These are phyloP conservation scores for Lasiosphaeria ovina DNA, from an alignment of 495 filamentous ascomycete genomes.

Conservation along the genomic window DNA sequence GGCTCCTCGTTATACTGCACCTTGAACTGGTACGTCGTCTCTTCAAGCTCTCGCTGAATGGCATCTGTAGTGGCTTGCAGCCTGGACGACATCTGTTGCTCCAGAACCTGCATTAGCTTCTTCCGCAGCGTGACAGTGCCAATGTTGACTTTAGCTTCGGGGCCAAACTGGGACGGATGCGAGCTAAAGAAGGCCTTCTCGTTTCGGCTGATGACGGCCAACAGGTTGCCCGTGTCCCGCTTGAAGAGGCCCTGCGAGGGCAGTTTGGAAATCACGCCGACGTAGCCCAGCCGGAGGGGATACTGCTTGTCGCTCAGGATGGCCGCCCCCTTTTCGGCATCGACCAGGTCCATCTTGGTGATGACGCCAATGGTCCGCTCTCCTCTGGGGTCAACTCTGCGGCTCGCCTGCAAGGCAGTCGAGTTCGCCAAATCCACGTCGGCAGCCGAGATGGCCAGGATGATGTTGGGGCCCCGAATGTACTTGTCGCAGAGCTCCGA, in stretches of 20 bases:
- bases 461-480: slow-evolving; percentile 93
- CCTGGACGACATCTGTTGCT: slow-evolving; percentile 93
- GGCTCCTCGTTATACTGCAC: slow-evolving; percentile 98
- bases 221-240: slow-evolving; percentile 77
- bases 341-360: slow-evolving; percentile 98
- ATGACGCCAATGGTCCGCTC: slow-evolving; percentile 97
- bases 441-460: slow-evolving; percentile 94
- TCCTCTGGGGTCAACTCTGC: slow-evolving; percentile 88
- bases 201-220: slow-evolving; percentile 78
- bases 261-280: slow-evolving; percentile 86
- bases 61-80: slow-evolving; percentile 83
- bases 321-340: slow-evolving; percentile 69
- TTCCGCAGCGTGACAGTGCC: slow-evolving; percentile 85
- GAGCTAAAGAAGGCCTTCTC: slow-evolving; percentile 85
- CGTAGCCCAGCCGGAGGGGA: slow-evolving; percentile 91
- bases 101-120: slow-evolving; percentile 95
- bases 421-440: slow-evolving; percentile 98
- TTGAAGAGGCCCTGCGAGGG: slow-evolving; percentile 77
- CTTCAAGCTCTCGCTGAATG: slow-evolving; percentile 92
- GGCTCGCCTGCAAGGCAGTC: slow-evolving; percentile 83
- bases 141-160: slow-evolving; percentile 65
- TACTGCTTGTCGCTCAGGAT: slow-evolving; percentile 90
- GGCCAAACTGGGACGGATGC: slow-evolving; percentile 76
- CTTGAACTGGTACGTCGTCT: slow-evolving; percentile 98
- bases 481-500: slow-evolving; percentile 97